Conservation (phyloP, 2,329 filamentous ascomycete genomes). For the Diaporthe citriasiana region DNA sequence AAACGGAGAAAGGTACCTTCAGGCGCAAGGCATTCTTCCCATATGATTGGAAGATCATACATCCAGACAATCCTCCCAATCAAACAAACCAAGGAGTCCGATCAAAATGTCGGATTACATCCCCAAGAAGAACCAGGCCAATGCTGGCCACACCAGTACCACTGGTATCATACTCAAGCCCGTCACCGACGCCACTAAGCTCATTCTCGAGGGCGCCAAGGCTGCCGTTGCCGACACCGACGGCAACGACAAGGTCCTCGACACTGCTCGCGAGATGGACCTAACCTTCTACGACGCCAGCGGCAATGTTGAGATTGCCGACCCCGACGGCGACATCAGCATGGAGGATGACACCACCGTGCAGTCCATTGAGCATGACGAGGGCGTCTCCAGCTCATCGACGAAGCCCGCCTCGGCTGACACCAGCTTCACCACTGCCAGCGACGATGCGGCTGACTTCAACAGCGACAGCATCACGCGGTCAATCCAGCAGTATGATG, state of each 20-base stretch:
- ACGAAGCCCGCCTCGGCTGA: background rate
- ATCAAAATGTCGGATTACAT: conserved; percentile 23
- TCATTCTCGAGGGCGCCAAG: background rate
- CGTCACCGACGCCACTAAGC: background rate
- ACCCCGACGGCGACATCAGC: conserved; percentile 10
- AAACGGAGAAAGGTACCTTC: conserved; percentile 28
- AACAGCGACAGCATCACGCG: background rate
- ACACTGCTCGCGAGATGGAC: conserved; percentile 7
- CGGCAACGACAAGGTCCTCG: conserved; percentile 4
- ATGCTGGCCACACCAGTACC: background rate
- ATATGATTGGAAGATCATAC: background rate
- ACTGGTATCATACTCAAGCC: conserved; percentile 23
- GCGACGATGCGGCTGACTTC: background rate
- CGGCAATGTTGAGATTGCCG: conserved; percentile 27
- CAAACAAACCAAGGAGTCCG: background rate
- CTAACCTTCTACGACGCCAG: conserved; percentile 14
- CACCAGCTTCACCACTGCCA: conserved; percentile 4
- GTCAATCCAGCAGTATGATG: too few species aligned
- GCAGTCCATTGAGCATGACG: background rate
- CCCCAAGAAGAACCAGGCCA: conserved; percentile 17
- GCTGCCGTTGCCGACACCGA: too few species aligned
- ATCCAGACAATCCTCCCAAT: background rate
- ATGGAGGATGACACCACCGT: conserved; percentile 11
- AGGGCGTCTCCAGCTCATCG: background rate
- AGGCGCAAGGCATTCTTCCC: conserved; percentile 15